Percentiles rank a stretch among this genome's conserved stretches.
Conservation (phyloP, 805 yeast species). For the Ogataea zsoltii region DNA sequence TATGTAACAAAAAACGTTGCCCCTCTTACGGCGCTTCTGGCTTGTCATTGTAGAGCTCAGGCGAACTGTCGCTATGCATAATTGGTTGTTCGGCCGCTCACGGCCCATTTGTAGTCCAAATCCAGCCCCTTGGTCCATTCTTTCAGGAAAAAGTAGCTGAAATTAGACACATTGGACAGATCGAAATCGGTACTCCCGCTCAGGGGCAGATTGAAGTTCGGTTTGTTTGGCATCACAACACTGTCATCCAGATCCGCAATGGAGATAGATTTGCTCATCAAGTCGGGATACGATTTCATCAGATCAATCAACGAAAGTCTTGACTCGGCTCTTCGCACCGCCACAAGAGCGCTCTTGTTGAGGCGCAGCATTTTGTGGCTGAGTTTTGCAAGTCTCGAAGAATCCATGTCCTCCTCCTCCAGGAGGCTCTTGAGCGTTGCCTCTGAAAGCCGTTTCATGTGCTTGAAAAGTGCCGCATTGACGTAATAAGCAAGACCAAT, state of each 20-base stretch:
- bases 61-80: no score
- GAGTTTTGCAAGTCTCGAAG: constrained; percentile 5
- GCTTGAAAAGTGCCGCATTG: constrained; percentile 12
- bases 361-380: constrained; percentile 17
- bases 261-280: constrained; percentile 12
- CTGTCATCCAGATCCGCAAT: constrained; percentile 1
- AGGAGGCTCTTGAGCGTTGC: neutral
- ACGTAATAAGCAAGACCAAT: constrained; percentile 14
- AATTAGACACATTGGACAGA: constrained; percentile 20
- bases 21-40: no score
- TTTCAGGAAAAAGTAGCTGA: constrained; percentile 24
- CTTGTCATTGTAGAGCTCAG: no score
- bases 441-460: constrained; percentile 7
- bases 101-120: no score
- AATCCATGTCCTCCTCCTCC: constrained; percentile 6
- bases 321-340: constrained; percentile 19
- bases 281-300: constrained; percentile 16
- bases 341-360: constrained; percentile 12
- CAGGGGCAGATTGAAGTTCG: constrained; percentile 12
- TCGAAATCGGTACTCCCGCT: constrained; percentile 9
- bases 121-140: constrained; percentile 16
- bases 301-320: constrained; percentile 16
- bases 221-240: constrained; percentile 5
- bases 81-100: neutral
- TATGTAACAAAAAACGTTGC: no score